Percentiles rank a stretch among this genome's conserved stretches.
phyloP scores from a whole-genome alignment of 1,284 basidiomycete genomes.

The Trichosporon faecale region DNA sequence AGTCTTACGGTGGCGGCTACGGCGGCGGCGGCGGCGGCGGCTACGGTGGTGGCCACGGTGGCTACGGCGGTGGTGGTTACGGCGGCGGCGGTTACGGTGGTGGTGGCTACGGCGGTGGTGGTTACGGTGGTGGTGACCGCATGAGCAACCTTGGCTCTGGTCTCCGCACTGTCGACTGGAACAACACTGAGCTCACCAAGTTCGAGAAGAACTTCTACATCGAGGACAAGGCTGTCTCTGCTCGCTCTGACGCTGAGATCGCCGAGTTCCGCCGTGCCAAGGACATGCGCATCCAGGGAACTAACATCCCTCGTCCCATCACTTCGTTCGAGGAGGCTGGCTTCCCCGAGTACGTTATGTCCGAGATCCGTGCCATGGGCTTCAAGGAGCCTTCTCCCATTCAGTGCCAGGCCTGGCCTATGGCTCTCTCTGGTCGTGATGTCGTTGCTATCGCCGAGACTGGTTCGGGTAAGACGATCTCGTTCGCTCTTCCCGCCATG shows the following conservation, averaged over 20 bases:
- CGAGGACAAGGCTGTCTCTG: slow-evolving; percentile 81
- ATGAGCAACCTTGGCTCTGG: slow-evolving; percentile 82
- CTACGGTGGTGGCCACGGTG: slow-evolving; percentile 28
- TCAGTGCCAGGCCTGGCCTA: slow-evolving; percentile 98
- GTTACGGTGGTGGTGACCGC: slow-evolving; percentile 65
- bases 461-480: slow-evolving; percentile 95
- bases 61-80: slow-evolving; percentile 40
- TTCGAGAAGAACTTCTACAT: slow-evolving; percentile 86
- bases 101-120: slow-evolving; percentile 53
- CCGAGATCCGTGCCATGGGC: slow-evolving; percentile 88
- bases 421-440: slow-evolving; percentile 90
- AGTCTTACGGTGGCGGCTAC: slow-evolving; percentile 44
- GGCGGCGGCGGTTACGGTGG: slow-evolving; percentile 30
- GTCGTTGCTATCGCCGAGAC: slow-evolving; percentile 96
- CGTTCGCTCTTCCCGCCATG: slow-evolving; percentile 98
- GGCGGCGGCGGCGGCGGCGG: slow-evolving; percentile 51
- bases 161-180: slow-evolving; percentile 84
- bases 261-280: slow-evolving; percentile 79
- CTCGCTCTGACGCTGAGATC: slow-evolving; percentile 78
- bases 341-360: slow-evolving; percentile 93
- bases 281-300: slow-evolving; percentile 91
- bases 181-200: slow-evolving; percentile 63
- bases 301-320: slow-evolving; percentile 82
- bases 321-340: slow-evolving; percentile 90
- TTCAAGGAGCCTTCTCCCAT: slow-evolving; percentile 88